Evolutionary conservation across 2,329 filamentous ascomycete species (phyloP).

Genomic region (Beauveria brongniartii): DNA sequence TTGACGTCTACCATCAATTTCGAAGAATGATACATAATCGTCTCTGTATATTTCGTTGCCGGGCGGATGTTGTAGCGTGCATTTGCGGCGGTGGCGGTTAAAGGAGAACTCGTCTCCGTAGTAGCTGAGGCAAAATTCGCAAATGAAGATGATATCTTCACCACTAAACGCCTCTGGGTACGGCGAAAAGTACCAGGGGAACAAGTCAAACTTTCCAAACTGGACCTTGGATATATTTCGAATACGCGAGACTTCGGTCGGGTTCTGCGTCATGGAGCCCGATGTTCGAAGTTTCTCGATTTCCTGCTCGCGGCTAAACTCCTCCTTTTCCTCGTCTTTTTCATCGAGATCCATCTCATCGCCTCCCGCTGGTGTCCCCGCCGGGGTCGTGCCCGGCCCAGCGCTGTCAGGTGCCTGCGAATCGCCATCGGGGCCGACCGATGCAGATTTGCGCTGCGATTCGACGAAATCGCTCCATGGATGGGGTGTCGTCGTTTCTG

Average conservation of each 20-base stretch:
- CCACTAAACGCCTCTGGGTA: slow-evolving; percentile 87
- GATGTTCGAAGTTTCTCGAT: slow-evolving; percentile 92
- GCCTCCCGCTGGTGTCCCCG: slow-evolving; percentile 34
- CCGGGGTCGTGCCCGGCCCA: slow-evolving; percentile 37
- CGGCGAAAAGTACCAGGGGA: slow-evolving; percentile 98
- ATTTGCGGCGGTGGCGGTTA: slow-evolving; percentile 78
- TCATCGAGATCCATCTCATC: slow-evolving; percentile 52
- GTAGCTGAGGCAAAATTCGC: slow-evolving; percentile 93
- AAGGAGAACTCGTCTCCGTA: slow-evolving; percentile 80
- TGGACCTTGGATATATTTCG: slow-evolving; percentile 91
- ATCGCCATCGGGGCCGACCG: slow-evolving; percentile 34
- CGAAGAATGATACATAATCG: slow-evolving; percentile 88
- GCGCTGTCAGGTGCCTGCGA: slow-evolving; percentile 35
- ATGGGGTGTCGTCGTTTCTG: slow-evolving; percentile 46
- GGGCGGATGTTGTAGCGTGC: slow-evolving; percentile 82
- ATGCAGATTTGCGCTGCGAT: slow-evolving; percentile 37
- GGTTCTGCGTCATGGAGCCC: slow-evolving; percentile 98
- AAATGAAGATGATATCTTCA: slow-evolving; percentile 87
- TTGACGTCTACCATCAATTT: slow-evolving; percentile 91
- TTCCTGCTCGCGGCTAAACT: slow-evolving; percentile 77
- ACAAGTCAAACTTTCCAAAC: slow-evolving; percentile 85
- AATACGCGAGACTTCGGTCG: slow-evolving; percentile 91
- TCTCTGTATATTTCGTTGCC: slow-evolving; percentile 98
- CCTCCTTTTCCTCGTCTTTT: slow-evolving; percentile 37
- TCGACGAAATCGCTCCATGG: slow-evolving; percentile 46